A percentile compares a stretch with the other conserved stretches of the same genome.
Conservation (phyloP, 768 basidiomycete species). For the Boletus reticuloceps region DNA sequence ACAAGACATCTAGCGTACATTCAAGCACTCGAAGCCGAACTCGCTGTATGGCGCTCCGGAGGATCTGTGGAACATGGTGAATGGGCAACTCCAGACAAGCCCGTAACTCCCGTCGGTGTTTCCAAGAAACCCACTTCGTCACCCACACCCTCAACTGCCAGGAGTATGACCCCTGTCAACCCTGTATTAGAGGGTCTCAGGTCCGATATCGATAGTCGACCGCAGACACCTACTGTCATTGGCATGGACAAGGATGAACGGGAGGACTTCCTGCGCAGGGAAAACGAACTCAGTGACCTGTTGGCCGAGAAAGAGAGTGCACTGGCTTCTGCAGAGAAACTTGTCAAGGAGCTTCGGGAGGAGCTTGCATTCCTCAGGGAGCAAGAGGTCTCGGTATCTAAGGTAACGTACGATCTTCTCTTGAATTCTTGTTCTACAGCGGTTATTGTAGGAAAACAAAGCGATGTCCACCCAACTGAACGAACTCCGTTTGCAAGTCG, state of each 20-base stretch:
- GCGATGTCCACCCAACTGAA: constrained; percentile 89
- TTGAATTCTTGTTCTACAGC: constrained; percentile 5
- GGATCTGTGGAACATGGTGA: constrained; percentile 79
- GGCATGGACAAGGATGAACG: constrained; percentile 94
- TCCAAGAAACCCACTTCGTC: constrained; percentile 51
- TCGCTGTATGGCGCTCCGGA: constrained; percentile 86
- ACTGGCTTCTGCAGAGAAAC: constrained; percentile 76
- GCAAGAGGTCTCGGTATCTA: constrained; percentile 76
- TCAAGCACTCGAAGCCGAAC: constrained; percentile 85
- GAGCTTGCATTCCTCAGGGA: constrained; percentile 90
- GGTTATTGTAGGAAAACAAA: constrained; percentile 79
- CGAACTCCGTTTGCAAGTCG: constrained; percentile 88
- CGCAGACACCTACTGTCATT: constrained; percentile 88
- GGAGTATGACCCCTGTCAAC: constrained; percentile 74
- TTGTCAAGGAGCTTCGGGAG: constrained; percentile 84
- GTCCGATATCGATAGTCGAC: constrained; percentile 74
- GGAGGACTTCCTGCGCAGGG: constrained; percentile 93
- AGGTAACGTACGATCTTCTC: constrained; percentile 43
- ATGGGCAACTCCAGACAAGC: constrained; percentile 74
- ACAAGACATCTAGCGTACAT: constrained; percentile 84
- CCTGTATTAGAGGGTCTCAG: constrained; percentile 70
- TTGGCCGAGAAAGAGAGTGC: constrained; percentile 90
- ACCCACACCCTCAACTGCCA: constrained; percentile 63
- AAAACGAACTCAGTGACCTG: constrained; percentile 94
- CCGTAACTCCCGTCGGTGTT: constrained; percentile 39